These are phyloP conservation scores for Acanthamoeba lenticulata DNA, from an alignment of 208 protist species.

Conservation along the genomic window DNA sequence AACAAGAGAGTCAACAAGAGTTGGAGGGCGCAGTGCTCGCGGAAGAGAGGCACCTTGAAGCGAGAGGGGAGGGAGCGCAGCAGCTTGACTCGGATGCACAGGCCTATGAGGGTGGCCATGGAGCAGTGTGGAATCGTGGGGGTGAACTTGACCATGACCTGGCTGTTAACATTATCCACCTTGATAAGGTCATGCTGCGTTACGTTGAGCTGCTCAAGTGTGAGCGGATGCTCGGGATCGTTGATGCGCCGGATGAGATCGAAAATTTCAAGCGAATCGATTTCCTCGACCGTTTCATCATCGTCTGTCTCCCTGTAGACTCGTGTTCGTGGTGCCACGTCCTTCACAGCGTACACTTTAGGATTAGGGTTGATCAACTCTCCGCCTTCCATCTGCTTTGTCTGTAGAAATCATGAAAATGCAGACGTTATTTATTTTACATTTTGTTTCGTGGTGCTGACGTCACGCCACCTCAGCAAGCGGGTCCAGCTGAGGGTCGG, in stretches of 20 bases:
- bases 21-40: background rate
- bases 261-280: constrained; percentile 95
- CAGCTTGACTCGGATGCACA: constrained; percentile 97
- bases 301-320: constrained; percentile 20
- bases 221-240: constrained; percentile 98
- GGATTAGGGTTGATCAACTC: constrained; percentile 49
- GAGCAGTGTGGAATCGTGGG: constrained; percentile 99
- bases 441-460: background rate
- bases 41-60: constrained; percentile 90
- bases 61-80: constrained; percentile 93
- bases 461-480: too few relatives aligned
- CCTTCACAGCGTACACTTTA: background rate
- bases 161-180: constrained; percentile 88
- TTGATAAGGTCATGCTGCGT: constrained; percentile 91
- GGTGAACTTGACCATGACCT: constrained; percentile 95
- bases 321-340: background rate
- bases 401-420: background rate
- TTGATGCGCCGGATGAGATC: constrained; percentile 96
- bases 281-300: constrained; percentile 75
- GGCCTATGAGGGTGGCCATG: constrained; percentile 98
- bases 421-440: background rate
- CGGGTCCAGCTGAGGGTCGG: too few relatives aligned
- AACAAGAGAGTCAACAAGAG: constrained; percentile 47
- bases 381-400: background rate
- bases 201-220: constrained; percentile 98